phyloP scores from a whole-genome alignment of 2,329 filamentous ascomycete species.

The Thelonectria blattea region DNA sequence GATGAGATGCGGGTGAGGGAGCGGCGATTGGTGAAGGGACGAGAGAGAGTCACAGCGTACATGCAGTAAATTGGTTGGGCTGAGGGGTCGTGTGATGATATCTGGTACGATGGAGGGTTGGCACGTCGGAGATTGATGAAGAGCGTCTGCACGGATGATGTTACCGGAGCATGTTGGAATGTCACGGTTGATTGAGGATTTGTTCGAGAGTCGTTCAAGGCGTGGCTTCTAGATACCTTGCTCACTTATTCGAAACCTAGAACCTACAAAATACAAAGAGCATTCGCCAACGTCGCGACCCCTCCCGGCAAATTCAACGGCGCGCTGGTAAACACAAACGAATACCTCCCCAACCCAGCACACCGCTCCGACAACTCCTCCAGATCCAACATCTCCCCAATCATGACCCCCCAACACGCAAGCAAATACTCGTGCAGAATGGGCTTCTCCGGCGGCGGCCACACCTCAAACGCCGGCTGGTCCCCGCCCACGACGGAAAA shows the following conservation, averaged over 20 bases:
- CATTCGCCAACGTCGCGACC: not conserved
- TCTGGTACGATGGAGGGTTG: not conserved
- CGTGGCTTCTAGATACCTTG: no score
- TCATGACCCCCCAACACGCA: slow-evolving; percentile 58
- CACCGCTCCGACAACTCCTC: slow-evolving; percentile 47
- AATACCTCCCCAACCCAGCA: slow-evolving; percentile 41
- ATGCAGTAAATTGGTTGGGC: not conserved
- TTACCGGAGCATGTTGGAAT: not conserved
- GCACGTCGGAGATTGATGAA: not conserved
- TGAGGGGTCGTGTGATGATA: not conserved
- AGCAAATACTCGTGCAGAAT: slow-evolving; percentile 52
- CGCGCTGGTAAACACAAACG: slow-evolving; percentile 46
- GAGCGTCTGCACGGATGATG: not conserved
- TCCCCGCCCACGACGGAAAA: slow-evolving; percentile 65
- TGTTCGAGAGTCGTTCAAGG: no score
- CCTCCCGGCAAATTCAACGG: slow-evolving; percentile 5
- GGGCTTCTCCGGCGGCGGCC: slow-evolving; percentile 37
- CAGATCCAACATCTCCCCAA: slow-evolving; percentile 56
- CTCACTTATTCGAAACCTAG: not conserved
- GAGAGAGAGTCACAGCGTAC: not conserved
- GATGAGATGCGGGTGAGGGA: not conserved
- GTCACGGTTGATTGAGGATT: no score
- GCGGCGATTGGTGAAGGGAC: not conserved
- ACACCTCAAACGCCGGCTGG: slow-evolving; percentile 58
- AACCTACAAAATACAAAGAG: not conserved